Conservation (phyloP, 139 green algal genomes). For the Chlamydomonas sp. region DNA sequence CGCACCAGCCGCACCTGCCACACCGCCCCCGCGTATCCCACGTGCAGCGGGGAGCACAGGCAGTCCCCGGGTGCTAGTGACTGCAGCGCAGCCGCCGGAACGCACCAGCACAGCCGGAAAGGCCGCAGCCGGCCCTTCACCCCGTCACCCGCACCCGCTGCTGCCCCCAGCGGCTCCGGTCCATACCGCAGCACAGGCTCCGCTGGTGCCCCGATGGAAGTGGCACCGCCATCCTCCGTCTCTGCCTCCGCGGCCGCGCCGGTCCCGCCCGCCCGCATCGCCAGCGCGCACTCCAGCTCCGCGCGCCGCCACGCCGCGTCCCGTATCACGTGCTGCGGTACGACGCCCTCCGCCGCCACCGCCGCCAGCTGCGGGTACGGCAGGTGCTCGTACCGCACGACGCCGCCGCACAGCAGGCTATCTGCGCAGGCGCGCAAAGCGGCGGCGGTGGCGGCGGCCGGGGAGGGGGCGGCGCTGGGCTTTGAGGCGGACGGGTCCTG, state of each 20-base stretch:
- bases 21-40: constrained; percentile 14
- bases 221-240: too few species aligned
- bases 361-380: constrained; percentile 23
- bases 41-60: constrained; percentile 1
- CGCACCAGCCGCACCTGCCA: constrained; percentile 12
- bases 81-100: not conserved
- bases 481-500: too few species aligned
- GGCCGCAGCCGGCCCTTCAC: not conserved
- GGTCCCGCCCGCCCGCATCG: not conserved
- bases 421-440: not conserved
- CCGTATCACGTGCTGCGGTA: not conserved
- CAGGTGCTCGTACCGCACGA: constrained; percentile 27
- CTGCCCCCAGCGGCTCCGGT: not conserved
- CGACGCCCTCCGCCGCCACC: constrained; percentile 1
- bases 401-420: not conserved
- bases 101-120: constrained; percentile 31
- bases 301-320: constrained; percentile 14
- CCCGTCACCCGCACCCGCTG: not conserved
- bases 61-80: not conserved
- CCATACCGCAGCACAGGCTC: not conserved
- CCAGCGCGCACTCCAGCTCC: not conserved
- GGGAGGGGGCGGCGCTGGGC: not conserved
- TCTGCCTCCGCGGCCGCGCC: not conserved
- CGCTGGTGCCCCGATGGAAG: too few species aligned
- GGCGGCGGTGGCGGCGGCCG: not conserved